phyloP scores from a whole-genome alignment of 306 rosid species.

The apple (Malus domestica) region ASM211411v1 NC_041793.1:36372001-36372500 shows the following conservation, averaged over 20 bases:
- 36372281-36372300: not conserved
- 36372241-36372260: not conserved
- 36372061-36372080: constrained; percentile 78
- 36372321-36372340: not conserved
- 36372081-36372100: constrained; percentile 68
- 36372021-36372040: too few relatives aligned
- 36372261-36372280: not conserved
- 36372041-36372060: not conserved
- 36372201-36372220: not conserved
- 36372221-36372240: too few relatives aligned
- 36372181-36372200: too few relatives aligned
- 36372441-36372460: constrained; percentile 49
- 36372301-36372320: not conserved
- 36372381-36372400: constrained; percentile 63
- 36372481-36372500: not conserved
- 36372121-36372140: constrained; percentile 81
- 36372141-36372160: too few relatives aligned
- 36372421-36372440: constrained; percentile 81
- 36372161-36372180: too few relatives aligned
- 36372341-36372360: not conserved
- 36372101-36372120: constrained; percentile 92
- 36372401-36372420: constrained; percentile 99
- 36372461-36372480: not conserved
- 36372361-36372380: constrained; percentile 91
- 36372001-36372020: not conserved